These are phyloP conservation scores for Bipolaris sorokiniana DNA, from an alignment of 2,329 filamentous ascomycete species.

Conservation along the genomic window DNA sequence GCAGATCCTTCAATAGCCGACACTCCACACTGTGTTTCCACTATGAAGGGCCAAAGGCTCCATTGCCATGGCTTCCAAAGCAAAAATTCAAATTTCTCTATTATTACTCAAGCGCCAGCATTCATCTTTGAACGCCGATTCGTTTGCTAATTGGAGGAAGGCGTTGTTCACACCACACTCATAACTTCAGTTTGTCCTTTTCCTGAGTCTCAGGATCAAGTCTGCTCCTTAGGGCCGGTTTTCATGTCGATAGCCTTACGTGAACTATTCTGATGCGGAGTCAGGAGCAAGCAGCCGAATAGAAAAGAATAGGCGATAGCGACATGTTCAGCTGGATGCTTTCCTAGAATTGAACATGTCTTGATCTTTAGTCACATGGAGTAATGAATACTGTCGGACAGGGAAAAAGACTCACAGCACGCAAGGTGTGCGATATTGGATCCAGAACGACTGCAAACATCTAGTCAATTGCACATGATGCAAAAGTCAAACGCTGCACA, in stretches of 20 bases:
- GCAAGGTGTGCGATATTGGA: background rate
- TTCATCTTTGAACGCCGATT: no score
- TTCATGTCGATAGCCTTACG: background rate
- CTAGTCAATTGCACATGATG: background rate
- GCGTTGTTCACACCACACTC: no score
- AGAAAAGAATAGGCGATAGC: background rate
- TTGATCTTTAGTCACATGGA: background rate
- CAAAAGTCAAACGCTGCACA: constrained; percentile 4
- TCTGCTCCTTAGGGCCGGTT: no score
- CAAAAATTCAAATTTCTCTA: no score
- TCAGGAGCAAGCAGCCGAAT: background rate
- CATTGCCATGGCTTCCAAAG: no score
- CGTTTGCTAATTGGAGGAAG: no score
- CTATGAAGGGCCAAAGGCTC: no score
- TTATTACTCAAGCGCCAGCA: no score
- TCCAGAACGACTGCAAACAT: constrained; percentile 2
- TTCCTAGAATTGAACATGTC: background rate
- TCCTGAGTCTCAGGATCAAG: no score
- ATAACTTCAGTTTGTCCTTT: no score
- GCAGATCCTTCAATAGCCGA: no score
- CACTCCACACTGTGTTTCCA: no score
- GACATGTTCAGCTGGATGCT: background rate
- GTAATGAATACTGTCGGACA: background rate
- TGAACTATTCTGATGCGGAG: background rate
- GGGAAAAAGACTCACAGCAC: background rate